phyloP scores from a whole-genome alignment of 306 rosid species.

The Lathyrus sativus region DNA sequence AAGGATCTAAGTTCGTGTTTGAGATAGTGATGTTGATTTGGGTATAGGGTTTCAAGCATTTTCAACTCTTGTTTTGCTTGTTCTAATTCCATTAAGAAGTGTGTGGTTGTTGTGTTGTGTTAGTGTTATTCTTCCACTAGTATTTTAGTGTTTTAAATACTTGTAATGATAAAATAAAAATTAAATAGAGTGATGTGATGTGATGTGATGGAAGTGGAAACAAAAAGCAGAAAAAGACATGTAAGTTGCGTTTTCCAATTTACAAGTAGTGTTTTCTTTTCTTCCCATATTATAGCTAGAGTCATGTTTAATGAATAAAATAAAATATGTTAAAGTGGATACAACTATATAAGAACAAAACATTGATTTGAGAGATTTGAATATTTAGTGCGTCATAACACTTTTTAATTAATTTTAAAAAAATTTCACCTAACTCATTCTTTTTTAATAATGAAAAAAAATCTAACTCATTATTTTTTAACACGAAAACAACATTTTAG shows the following conservation, averaged over 20 bases:
- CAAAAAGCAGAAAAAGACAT: constrained; percentile 32
- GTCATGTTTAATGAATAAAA: not conserved
- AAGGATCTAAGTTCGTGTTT: constrained; percentile 57
- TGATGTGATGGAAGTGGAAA: constrained; percentile 34
- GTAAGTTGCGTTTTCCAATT: not conserved
- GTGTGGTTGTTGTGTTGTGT: not conserved
- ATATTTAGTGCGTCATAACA: not conserved
- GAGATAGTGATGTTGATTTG: constrained; percentile 48
- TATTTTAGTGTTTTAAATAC: not conserved
- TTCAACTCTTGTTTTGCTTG: constrained; percentile 54
- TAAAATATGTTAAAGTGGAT: not conserved
- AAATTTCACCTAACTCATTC: too few relatives aligned
- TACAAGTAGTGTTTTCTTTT: not conserved
- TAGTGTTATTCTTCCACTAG: not conserved
- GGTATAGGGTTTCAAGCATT: constrained; percentile 52
- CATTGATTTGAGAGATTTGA: not conserved
- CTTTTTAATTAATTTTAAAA: too few relatives aligned
- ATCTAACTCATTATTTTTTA: too few relatives aligned
- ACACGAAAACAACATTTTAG: too few relatives aligned
- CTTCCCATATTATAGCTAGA: too few relatives aligned
- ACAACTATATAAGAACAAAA: not conserved
- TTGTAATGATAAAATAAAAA: not conserved
- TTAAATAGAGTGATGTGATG: constrained; percentile 1
- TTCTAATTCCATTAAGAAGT: constrained; percentile 41
- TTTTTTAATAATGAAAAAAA: too few relatives aligned